These are phyloP conservation scores for Margaritispora aquatica DNA, from an alignment of 495 filamentous ascomycete species.

Conservation along the genomic window DNA sequence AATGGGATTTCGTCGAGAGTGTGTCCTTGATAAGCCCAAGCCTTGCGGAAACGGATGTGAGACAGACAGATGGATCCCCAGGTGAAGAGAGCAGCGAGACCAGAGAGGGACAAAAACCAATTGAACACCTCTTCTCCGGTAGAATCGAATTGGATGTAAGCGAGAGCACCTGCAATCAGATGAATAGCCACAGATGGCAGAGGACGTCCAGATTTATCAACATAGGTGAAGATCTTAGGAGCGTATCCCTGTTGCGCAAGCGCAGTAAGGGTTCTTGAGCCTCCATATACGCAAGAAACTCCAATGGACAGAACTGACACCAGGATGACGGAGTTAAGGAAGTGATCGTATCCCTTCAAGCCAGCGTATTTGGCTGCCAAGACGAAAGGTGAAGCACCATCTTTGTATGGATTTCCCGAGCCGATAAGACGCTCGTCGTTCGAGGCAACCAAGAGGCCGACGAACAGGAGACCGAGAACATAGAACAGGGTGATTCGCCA, in stretches of 20 bases:
- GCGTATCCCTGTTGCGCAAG: conserved; percentile 83
- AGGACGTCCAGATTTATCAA: conserved; percentile 79
- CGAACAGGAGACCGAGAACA: conserved; percentile 62
- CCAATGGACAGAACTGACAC: conserved; percentile 86
- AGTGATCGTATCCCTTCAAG: conserved; percentile 67
- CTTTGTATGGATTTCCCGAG: conserved; percentile 40
- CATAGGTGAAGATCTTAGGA: conserved; percentile 67
- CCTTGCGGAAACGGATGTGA: conserved; percentile 54
- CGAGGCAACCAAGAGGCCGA: conserved; percentile 72
- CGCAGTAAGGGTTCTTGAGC: conserved; percentile 78
- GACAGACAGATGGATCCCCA: conserved; percentile 51
- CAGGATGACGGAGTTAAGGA: conserved; percentile 89
- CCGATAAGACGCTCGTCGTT: conserved; percentile 52
- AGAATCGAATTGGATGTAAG: conserved; percentile 67
- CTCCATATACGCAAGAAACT: conserved; percentile 82
- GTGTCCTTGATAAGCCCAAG: conserved; percentile 58
- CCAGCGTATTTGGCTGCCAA: conserved; percentile 79
- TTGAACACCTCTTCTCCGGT: conserved; percentile 46
- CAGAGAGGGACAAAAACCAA: conserved; percentile 51
- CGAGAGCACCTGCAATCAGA: conserved; percentile 51
- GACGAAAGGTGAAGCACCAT: conserved; percentile 75
- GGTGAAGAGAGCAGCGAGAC: conserved; percentile 48
- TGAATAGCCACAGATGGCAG: conserved; percentile 66
- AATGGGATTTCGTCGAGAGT: conserved; percentile 66
- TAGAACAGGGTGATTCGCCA: conserved; percentile 95